Base-by-base conservation (phyloP, 345 rosid species). In the Brassica rapa region DNA sequence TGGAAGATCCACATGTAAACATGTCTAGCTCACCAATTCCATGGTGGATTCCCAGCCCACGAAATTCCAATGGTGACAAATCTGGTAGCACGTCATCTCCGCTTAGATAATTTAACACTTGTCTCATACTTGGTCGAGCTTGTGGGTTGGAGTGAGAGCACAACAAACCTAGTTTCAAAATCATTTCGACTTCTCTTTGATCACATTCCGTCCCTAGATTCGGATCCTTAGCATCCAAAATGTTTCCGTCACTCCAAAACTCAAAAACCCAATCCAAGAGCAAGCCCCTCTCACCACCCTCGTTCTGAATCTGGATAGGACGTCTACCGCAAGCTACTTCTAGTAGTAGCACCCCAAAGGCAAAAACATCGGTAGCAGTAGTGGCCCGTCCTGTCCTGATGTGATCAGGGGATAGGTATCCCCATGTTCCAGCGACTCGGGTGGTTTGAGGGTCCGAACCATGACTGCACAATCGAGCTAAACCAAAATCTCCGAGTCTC, bases 381-480 rank as follows among this genome's bases (percentile, higher is more conserved):
- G 49, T 41, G 49, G 49, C 49, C 49, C 49, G 1, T 41, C 49
- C 49, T 3, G 49, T 41, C 49, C 49, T 41, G 49, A 41, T 1
- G 49, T 41, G 49, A 41, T 41, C 49, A 0, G 49, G 49, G 49
- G 49, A 11, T 41, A 41, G 49, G 49, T 41, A 41, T 41, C 49
- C 49, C 49, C 49, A 41, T 1, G 98, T 93, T 74, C 98, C 96
- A 8, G 87, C 98, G 3, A 91, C 90, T 10, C 84, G 81, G 0
- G 97, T 93, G 9, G 96, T 91, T 62, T 83, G 77, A n/a, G 96
- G 96, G 59, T 89, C 86, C 3, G 86, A 77, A 19, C 94, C 94
- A 23, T 87, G 96, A 65, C 85, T 88, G 0, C 87, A 89, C 79
- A 94, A 57, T 70, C 88, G 87, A 3, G 98, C 94, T 1, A 94